Base-by-base conservation (phyloP, 2,329 filamentous ascomycete genomes). In the Colletotrichum spinosum region DNA sequence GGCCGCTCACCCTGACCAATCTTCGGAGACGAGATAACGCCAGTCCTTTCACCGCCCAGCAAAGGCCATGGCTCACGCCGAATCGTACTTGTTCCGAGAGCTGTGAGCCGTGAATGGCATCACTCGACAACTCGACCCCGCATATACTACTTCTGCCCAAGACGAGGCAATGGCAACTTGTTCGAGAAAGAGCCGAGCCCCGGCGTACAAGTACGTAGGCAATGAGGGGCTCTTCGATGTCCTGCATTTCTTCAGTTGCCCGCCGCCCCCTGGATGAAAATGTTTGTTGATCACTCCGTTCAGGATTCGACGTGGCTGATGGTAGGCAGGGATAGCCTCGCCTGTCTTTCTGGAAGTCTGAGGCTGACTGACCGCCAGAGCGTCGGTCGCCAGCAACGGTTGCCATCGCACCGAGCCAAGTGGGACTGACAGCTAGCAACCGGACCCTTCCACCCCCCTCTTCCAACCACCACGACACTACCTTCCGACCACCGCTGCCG, bases 281-380 rank as follows among this genome's bases (percentile, higher is more conserved):
- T 65, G 48, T 65, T 42, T 65, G 63, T 65, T 53, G 58, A 56
- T 56, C 46, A 52, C 25, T 4, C 59, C 53, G 59, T 46, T 46
- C 45, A 51, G 49, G 42, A 49, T 54, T 60, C 60, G 54, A 67
- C 60, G 64, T 67, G 64, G 64, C 55, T 54, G 25, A 51, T 66
- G 67, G 60, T 61, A 63, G 67, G 55, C 67, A 68, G 61, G 67
- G 67, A 69, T 69, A 66, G 67, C 67, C 67, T 69, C 61, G 65
- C 46, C 51, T 42, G 34, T 45, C 46, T 11, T 38, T 39, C 35
- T 58, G 25, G 46, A 55, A 54, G 44, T 57, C 37, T 58, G 65
- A 69, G 67, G 67, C 67, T 69, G 67, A 66, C 67, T 69, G 67
- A 69, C 67, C 65, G 67, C 67, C 51, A 66, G 42, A 50, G 65